Base-by-base conservation (phyloP, 805 yeast species). In the Yamadazyma philogaea region DNA sequence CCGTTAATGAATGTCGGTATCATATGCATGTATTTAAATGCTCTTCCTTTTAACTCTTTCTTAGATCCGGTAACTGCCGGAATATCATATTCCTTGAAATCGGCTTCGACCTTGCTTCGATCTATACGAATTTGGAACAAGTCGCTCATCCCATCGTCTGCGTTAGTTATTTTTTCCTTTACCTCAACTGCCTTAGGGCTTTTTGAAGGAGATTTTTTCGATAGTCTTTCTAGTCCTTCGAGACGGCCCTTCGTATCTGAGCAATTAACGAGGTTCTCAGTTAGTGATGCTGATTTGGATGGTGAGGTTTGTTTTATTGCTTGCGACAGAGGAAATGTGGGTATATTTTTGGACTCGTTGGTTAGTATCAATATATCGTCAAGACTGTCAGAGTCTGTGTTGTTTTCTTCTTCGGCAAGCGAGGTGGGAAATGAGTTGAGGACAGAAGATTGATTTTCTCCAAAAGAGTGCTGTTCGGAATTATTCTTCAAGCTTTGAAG, bases 1-100 rank as follows among this genome's bases (percentile, higher is more conserved):
- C 80, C 84, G 1, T 64, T 56, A n/a, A 78, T 57, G 16, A 79
- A 60, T 10, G 53, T 49, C 1, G 70, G 69, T 0, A 77, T 57
- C 4, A 66, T 45, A 2, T 44, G 43, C 14, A 69, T 34, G 38
- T 68, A 61, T 18, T 64, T 57, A 18, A 57, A 48, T 1, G 62
- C 56, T 36, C 61, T 57, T 3, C 40, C 26, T 14, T 57, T 44
- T 12, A 78, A 45, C 31, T 57, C 63, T 7, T 47, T 47, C 17
- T 61, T 57, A 14, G 32, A 37, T 4, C 11, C 21, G 8, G 43
- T 30, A 3, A 42, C 30, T 11, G 20, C 11, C 0, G 68, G 67
- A 4, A 60, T 47, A 5, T 44, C 37, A 6, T 41, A 37, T 6
- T 41, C 33, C 17, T 46, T 44, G 45, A 43, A 59, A 38, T 52